Evolutionary conservation across 2,329 filamentous ascomycete genomes (phyloP), one percentile per base, ranked within the genome.

Genomic region (Penicillium olsonii): DNA sequence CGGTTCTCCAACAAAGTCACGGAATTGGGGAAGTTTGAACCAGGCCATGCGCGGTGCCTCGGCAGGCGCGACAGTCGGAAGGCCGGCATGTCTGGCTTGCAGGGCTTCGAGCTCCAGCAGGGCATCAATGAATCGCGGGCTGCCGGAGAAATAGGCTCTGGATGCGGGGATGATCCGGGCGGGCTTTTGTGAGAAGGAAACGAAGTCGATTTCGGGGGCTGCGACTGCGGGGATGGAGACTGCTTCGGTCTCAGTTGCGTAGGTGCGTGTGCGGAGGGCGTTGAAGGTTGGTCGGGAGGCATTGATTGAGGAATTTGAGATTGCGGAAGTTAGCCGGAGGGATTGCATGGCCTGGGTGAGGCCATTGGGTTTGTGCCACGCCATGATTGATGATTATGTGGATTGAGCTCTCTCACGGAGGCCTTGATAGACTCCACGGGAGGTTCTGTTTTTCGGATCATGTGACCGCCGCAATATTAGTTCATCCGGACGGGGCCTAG

Each of bases 131-230:
- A 96, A 96, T 46, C 81, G 79, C 2, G 92, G 88, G 53, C 87
- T 87, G 44, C 87, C 87, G 44, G 90, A 92, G 77, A 97, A 99
- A 75, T 99, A 99, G n/a, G 92, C 94, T 2, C 90, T 86, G 29
- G 92, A 96, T 20, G 81, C 80, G 17, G 94, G 94, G 29, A 96
- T 77, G 18, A 95, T 78, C 57, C 94, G 89, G 45, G 88, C 85
- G 57, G 83, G 80, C 20, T 63, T 57, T 22, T 72, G 56, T 37
- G 18, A 51, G 52, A 63, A 62, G 27, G 58, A 48, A 15, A 49
- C 42, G 48, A 69, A 66, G 51, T 75, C 56, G 46, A 72, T 67
- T 45, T 68, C 61, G 14, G 67, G 63, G 22, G 68, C 66, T 26
- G 69, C 65, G 29, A 47, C 24, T 12, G 42, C 20, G 17, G 37